phyloP scores from a whole-genome alignment of 495 filamentous ascomycete species.

The Aeminium ludgeri region DNA sequence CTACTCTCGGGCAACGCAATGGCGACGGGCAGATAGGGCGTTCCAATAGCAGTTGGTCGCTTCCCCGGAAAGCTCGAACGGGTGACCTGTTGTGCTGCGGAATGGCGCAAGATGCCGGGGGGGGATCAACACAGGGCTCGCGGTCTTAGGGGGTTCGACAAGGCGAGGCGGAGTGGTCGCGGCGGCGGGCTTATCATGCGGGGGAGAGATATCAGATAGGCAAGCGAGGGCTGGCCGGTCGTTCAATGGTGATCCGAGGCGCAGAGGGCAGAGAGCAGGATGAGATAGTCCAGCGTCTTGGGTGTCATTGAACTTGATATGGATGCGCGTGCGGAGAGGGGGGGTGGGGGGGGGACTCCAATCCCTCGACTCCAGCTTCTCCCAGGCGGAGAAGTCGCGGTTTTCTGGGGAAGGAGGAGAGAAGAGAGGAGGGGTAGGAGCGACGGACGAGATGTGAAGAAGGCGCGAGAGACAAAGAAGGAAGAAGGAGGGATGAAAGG shows the following conservation, averaged over 20 bases:
- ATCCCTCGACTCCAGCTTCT: too few species aligned
- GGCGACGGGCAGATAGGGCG: neutral
- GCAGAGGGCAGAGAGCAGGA: slow-evolving; percentile 6
- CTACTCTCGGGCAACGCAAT: neutral
- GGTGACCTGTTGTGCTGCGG: neutral
- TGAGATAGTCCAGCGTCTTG: slow-evolving; percentile 6
- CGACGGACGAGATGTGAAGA: neutral
- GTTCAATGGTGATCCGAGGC: neutral
- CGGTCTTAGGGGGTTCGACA: neutral
- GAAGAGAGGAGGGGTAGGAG: neutral
- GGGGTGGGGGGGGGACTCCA: neutral
- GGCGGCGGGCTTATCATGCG: too few species aligned
- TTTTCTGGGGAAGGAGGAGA: too few species aligned
- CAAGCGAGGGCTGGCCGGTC: slow-evolving; percentile 2
- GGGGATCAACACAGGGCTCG: neutral
- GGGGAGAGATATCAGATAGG: neutral
- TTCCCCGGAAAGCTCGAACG: neutral
- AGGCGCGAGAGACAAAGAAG: too few species aligned
- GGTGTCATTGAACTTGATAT: slow-evolving; percentile 9
- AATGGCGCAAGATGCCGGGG: neutral
- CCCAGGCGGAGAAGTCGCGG: too few species aligned
- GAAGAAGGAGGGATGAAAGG: too few species aligned
- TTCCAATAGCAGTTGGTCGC: neutral
- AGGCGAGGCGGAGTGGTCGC: too few species aligned
- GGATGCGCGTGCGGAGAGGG: neutral